Evolutionary conservation across 2,329 filamentous ascomycete species (phyloP).

Genomic region (Diaporthe velutina): DNA sequence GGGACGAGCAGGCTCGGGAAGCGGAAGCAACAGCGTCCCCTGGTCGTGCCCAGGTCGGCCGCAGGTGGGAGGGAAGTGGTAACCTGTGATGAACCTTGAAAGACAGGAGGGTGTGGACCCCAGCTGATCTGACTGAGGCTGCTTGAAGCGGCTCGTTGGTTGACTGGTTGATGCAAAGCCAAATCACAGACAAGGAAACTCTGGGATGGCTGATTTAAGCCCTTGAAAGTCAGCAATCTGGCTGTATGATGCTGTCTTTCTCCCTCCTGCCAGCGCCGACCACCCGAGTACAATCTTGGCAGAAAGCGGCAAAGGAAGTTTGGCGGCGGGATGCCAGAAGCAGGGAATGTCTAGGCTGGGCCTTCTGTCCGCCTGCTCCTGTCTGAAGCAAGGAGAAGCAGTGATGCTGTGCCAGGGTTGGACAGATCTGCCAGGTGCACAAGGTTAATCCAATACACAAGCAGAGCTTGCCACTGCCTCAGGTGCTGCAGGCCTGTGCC

Average conservation of each 20-base stretch:
- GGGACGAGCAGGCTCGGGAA: conserved; percentile 37
- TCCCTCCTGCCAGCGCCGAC: conserved; percentile 22
- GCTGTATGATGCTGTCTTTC: conserved; percentile 21
- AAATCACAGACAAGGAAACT: conserved; percentile 38
- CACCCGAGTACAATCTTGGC: conserved; percentile 19
- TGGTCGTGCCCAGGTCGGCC: conserved; percentile 32
- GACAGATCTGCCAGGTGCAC: conserved; percentile 29
- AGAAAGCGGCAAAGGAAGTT: conserved; percentile 18
- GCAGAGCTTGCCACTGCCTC: conserved; percentile 34
- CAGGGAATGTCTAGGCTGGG: conserved; percentile 32
- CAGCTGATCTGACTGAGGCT: conserved; percentile 28
- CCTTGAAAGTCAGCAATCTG: conserved; percentile 25
- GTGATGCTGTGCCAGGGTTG: conserved; percentile 34
- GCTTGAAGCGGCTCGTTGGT: conserved; percentile 29
- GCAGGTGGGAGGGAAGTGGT: conserved; percentile 26
- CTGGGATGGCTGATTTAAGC: conserved; percentile 26
- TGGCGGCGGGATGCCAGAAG: conserved; percentile 8
- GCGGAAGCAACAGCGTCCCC: conserved; percentile 36
- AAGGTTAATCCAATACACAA: conserved; percentile 19
- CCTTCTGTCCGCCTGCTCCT: conserved; percentile 13
- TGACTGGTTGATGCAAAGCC: conserved; percentile 35
- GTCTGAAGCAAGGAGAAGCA: conserved; percentile 29
- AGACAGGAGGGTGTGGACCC: conserved; percentile 32
- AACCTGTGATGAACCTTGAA: conserved; percentile 30
- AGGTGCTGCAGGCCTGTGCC: conserved; percentile 37